Conservation (phyloP, 176 grass and related monocot genomes). For the Oryza rufipogon region DNA sequence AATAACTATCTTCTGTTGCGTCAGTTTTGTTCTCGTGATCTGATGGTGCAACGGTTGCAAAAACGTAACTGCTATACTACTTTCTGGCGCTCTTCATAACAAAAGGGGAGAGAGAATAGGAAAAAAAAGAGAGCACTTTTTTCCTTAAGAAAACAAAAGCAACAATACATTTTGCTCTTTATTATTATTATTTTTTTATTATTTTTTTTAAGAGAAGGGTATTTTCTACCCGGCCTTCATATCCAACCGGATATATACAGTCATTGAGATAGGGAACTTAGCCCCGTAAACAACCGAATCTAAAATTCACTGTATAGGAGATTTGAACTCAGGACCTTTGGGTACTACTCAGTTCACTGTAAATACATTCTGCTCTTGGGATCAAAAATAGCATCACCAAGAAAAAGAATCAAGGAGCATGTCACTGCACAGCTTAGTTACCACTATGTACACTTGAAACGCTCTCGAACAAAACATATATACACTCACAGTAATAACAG, state of each 20-base stretch:
- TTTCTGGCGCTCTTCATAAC: neutral
- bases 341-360: too few species aligned
- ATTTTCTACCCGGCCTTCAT: too few species aligned
- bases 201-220: too few species aligned
- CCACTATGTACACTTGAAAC: conserved; percentile 15
- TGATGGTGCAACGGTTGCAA: neutral
- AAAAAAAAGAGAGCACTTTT: neutral
- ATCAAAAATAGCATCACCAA: conserved; percentile 11
- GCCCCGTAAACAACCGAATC: too few species aligned
- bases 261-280: too few species aligned
- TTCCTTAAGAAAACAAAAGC: neutral
- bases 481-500: neutral
- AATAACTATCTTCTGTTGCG: neutral
- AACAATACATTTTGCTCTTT: neutral
- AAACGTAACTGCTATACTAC: neutral
- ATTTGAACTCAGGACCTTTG: too few species aligned
- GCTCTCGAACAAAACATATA: neutral
- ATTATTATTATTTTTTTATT: too few species aligned
- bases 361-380: neutral
- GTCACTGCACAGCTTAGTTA: neutral
- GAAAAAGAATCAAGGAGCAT: conserved; percentile 40
- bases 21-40: neutral
- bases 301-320: accelerated
- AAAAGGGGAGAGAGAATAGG: too few species aligned
- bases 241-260: too few species aligned